Evolutionary conservation across 495 filamentous ascomycete genomes (phyloP).

Genomic region (Jackrogersella minutella): DNA sequence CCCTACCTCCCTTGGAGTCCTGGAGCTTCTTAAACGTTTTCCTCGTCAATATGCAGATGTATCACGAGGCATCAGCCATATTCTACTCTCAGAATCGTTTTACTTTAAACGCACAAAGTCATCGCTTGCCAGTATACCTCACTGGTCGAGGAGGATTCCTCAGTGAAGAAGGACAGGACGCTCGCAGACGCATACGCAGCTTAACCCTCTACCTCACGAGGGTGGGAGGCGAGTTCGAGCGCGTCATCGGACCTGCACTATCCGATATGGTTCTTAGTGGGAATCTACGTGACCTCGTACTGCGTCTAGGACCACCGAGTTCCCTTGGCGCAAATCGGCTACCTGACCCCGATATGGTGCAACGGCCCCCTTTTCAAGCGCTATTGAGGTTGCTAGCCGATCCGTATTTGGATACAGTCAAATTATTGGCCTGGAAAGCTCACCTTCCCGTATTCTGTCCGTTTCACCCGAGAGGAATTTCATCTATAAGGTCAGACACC

Average conservation of each 20-base stretch:
- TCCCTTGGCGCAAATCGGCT: constrained; percentile 12
- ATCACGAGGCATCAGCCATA: constrained; percentile 45
- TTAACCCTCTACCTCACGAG: constrained; percentile 40
- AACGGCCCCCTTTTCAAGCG: constrained; percentile 40
- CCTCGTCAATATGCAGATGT: constrained; percentile 46
- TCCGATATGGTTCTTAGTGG: constrained; percentile 46
- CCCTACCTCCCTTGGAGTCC: not conserved
- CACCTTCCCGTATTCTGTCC: constrained; percentile 42
- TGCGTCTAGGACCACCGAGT: constrained; percentile 36
- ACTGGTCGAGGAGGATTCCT: constrained; percentile 33
- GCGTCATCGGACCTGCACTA: constrained; percentile 34
- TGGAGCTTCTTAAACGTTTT: constrained; percentile 38
- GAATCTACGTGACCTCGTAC: constrained; percentile 35
- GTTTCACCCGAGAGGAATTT: constrained; percentile 33
- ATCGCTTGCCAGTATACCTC: constrained; percentile 39
- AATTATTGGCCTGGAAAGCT: constrained; percentile 36
- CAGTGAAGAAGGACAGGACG: constrained; percentile 33
- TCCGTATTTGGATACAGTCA: constrained; percentile 41
- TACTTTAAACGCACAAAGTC: constrained; percentile 41
- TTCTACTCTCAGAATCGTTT: constrained; percentile 49
- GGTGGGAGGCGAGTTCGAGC: constrained; percentile 44
- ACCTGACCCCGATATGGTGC: constrained; percentile 31
- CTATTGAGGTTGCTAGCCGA: constrained; percentile 45
- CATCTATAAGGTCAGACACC: constrained; percentile 17
- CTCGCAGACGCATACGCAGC: constrained; percentile 42